These are phyloP conservation scores for Boletus reticulatus DNA, from an alignment of 768 basidiomycete species.

Conservation along the genomic window DNA sequence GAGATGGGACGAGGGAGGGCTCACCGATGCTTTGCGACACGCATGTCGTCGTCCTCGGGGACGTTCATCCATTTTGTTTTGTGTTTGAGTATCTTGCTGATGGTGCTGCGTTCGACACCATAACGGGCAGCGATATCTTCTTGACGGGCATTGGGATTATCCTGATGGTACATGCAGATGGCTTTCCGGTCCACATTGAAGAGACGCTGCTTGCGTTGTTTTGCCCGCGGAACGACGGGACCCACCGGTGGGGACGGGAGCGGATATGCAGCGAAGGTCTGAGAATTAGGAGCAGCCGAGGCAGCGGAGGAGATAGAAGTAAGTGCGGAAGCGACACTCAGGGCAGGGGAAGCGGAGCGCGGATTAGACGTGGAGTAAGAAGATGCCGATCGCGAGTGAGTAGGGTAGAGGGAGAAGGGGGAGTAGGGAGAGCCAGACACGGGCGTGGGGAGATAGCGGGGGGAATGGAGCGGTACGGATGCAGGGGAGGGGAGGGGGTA, in stretches of 20 bases:
- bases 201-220: slow-evolving; percentile 71
- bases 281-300: slow-evolving; percentile 31
- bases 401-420: slow-evolving; percentile 41
- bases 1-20: slow-evolving; percentile 6
- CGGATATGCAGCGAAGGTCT: slow-evolving; percentile 29
- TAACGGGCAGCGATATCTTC: slow-evolving; percentile 80
- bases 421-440: slow-evolving; percentile 46
- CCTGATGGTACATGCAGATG: slow-evolving; percentile 66
- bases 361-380: slow-evolving; percentile 44
- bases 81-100: slow-evolving; percentile 87
- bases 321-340: slow-evolving; percentile 52
- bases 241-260: slow-evolving; percentile 29
- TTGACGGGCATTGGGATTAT: slow-evolving; percentile 70
- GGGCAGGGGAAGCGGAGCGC: slow-evolving; percentile 60
- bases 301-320: slow-evolving; percentile 49
- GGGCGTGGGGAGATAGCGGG: slow-evolving; percentile 46
- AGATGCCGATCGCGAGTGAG: slow-evolving; percentile 47
- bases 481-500: slow-evolving; percentile 20
- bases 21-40: slow-evolving; percentile 71
- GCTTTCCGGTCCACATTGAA: slow-evolving; percentile 70
- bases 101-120: slow-evolving; percentile 87
- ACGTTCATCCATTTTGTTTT: slow-evolving; percentile 81
- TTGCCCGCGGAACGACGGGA: slow-evolving; percentile 35
- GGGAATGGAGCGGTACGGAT: slow-evolving; percentile 35
- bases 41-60: slow-evolving; percentile 53